Percentiles rank a stretch among this genome's conserved stretches.
Conservation (phyloP, 2,329 filamentous ascomycete genomes). For the Malbranchea zuffiana region DNA sequence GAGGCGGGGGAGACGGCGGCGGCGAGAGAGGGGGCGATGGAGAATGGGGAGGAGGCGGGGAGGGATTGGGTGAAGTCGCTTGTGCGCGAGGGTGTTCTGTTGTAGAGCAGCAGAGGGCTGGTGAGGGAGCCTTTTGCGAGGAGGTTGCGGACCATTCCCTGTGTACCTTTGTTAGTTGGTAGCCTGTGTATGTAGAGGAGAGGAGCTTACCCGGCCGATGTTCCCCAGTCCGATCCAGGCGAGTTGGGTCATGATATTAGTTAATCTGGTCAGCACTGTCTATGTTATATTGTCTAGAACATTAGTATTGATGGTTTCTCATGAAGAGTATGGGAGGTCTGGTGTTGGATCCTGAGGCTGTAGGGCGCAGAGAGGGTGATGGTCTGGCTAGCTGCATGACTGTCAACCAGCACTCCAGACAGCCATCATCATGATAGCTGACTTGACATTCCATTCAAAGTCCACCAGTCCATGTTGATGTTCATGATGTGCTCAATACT, state of each 20-base stretch:
- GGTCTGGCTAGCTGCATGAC: too few relatives aligned
- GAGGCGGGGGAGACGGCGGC: conserved; percentile 58
- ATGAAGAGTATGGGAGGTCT: too few relatives aligned
- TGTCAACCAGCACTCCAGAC: too few relatives aligned
- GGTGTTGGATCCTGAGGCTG: too few relatives aligned
- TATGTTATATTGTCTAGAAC: too few relatives aligned
- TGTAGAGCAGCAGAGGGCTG: conserved; percentile 65
- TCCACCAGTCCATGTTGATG: too few relatives aligned
- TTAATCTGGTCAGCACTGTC: too few relatives aligned
- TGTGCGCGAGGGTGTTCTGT: conserved; percentile 60
- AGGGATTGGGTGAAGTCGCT: conserved; percentile 53
- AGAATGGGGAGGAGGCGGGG: conserved; percentile 41
- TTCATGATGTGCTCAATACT: too few relatives aligned
- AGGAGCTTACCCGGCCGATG: conserved; percentile 17
- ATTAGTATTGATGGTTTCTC: too few relatives aligned
- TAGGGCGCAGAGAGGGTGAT: too few relatives aligned
- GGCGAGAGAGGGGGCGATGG: conserved; percentile 52
- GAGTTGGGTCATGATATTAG: conserved; percentile 4
- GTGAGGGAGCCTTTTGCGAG: conserved; percentile 63
- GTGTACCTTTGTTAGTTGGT: neutral
- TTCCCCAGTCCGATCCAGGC: conserved; percentile 21
- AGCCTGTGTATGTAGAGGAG: neutral
- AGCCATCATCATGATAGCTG: too few relatives aligned
- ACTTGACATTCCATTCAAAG: too few relatives aligned
- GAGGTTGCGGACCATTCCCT: conserved; percentile 80